Evolutionary conservation across 164 flowering plant genomes (phyloP).

Genomic region (Vitis cinerea): DNA sequence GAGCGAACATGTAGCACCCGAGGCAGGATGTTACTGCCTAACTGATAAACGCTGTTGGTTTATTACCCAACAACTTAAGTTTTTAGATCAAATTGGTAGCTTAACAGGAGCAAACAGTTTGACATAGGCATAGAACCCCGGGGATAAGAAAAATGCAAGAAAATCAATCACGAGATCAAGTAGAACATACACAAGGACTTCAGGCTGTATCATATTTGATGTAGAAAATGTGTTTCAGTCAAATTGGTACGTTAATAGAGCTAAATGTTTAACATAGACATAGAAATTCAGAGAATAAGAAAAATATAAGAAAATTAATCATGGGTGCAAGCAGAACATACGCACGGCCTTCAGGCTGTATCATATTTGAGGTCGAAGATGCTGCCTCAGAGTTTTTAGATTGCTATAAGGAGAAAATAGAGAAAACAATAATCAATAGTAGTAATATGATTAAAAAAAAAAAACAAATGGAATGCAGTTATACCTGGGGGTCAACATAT

Average conservation of each 20-base stretch:
- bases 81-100: too few relatives aligned
- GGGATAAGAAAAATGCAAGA: too few relatives aligned
- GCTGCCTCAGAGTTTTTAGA: slow-evolving; percentile 42
- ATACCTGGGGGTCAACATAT: neutral
- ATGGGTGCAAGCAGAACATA: slow-evolving; percentile 36
- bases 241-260: neutral
- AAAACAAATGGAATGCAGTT: neutral
- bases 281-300: neutral
- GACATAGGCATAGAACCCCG: too few relatives aligned
- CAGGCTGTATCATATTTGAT: too few relatives aligned
- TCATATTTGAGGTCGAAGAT: slow-evolving; percentile 15
- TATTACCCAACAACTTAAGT: too few relatives aligned
- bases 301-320: neutral
- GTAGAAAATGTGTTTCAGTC: too few relatives aligned
- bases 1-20: too few relatives aligned
- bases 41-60: too few relatives aligned
- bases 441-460: neutral
- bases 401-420: slow-evolving; percentile 31
- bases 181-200: too few relatives aligned
- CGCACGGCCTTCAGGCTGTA: slow-evolving; percentile 42
- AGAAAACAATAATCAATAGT: slow-evolving; percentile 10
- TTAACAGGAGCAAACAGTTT: too few relatives aligned
- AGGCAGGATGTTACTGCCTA: too few relatives aligned
- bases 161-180: too few relatives aligned
- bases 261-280: neutral